Evolutionary conservation across 306 rosid genomes (phyloP).

Genomic region (Canavalia gladiata): DNA sequence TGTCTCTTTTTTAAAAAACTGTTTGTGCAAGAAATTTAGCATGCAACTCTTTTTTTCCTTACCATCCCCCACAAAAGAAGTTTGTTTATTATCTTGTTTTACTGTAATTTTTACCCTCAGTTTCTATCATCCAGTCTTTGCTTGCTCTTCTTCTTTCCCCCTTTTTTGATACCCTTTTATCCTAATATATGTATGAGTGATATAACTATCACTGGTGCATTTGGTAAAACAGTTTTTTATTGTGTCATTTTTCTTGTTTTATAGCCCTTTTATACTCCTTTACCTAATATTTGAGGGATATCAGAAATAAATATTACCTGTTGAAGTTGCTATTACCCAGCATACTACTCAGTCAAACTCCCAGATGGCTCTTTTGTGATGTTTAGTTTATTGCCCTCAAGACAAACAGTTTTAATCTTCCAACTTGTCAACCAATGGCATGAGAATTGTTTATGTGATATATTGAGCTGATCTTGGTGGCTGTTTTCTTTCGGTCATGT

Average conservation of each 20-base stretch:
- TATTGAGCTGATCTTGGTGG: neutral
- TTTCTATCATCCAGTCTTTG: no score
- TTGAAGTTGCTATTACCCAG: neutral
- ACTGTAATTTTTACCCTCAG: no score
- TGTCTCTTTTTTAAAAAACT: no score
- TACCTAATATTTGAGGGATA: slow-evolving; percentile 8
- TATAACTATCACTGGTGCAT: neutral
- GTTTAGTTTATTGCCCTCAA: slow-evolving; percentile 3
- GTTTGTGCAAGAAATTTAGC: no score
- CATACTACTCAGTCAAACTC: neutral
- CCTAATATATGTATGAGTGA: neutral
- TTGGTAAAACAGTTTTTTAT: neutral
- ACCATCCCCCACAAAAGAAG: no score
- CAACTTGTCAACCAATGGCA: neutral
- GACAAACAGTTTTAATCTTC: slow-evolving; percentile 3
- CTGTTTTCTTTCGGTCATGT: neutral
- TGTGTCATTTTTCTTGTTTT: neutral
- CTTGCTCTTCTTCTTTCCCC: no score
- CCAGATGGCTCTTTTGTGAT: neutral
- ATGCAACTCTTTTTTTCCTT: no score
- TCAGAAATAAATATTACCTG: neutral
- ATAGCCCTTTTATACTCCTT: neutral
- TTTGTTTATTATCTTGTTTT: no score
- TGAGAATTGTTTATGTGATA: slow-evolving; percentile 19
- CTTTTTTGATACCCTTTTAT: neutral